Evolutionary conservation across 768 basidiomycete species (phyloP).

Genomic region (Porphyrellus cyaneotinctus): DNA sequence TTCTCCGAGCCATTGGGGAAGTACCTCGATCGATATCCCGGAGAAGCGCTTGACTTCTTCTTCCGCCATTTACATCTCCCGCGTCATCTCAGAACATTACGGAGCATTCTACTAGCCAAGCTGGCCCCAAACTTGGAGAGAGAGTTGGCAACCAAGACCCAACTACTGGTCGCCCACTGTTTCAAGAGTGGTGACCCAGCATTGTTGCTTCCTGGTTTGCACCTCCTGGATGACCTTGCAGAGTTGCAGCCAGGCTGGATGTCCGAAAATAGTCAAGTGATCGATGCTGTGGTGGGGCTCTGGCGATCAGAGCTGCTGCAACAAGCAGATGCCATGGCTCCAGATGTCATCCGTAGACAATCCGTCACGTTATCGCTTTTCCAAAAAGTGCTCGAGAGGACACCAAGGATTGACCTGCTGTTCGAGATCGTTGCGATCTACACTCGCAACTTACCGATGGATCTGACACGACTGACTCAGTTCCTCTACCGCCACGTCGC

Average conservation of each 20-base stretch:
- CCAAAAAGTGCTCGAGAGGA: slow-evolving; percentile 60
- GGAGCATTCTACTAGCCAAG: slow-evolving; percentile 76
- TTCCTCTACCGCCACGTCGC: slow-evolving; percentile 89
- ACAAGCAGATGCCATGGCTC: slow-evolving; percentile 38
- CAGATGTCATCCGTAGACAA: slow-evolving; percentile 56
- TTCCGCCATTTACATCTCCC: slow-evolving; percentile 73
- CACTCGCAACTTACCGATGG: slow-evolving; percentile 75
- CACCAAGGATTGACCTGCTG: slow-evolving; percentile 80
- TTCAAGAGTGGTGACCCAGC: slow-evolving; percentile 47
- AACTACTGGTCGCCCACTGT: slow-evolving; percentile 47
- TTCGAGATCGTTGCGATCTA: slow-evolving; percentile 85
- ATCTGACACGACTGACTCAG: slow-evolving; percentile 69
- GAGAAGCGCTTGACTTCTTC: slow-evolving; percentile 83
- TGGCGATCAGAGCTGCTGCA: slow-evolving; percentile 60
- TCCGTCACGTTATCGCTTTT: slow-evolving; percentile 73
- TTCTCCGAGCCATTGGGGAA: slow-evolving; percentile 91
- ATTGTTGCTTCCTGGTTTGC: slow-evolving; percentile 64
- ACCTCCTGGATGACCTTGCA: slow-evolving; percentile 73
- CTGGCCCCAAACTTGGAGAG: slow-evolving; percentile 72
- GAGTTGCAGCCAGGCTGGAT: slow-evolving; percentile 69
- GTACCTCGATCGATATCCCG: slow-evolving; percentile 88
- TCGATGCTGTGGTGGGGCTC: slow-evolving; percentile 67
- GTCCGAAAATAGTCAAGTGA: slow-evolving; percentile 55
- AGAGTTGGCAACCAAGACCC: slow-evolving; percentile 61
- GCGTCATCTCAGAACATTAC: slow-evolving; percentile 75